Evolutionary conservation across 139 green algal genomes (phyloP).

Genomic region (Chlorella sp.): DNA sequence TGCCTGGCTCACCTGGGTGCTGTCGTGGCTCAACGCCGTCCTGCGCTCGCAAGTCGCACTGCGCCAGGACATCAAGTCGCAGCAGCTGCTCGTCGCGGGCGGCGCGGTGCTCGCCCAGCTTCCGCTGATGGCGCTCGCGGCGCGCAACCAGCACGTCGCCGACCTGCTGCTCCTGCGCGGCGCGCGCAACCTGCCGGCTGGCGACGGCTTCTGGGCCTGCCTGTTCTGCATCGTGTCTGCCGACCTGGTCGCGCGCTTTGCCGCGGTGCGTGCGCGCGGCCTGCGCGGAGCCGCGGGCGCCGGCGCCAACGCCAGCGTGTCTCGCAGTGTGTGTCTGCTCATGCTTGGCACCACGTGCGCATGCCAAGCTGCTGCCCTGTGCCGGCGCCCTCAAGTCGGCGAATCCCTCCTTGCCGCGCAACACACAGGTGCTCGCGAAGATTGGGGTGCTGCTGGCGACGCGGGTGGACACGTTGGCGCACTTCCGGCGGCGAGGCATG

Average conservation of each 20-base stretch:
- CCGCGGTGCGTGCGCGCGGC: not conserved
- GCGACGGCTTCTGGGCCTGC: not conserved
- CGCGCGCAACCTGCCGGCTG: not conserved
- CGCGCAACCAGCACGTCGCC: constrained; percentile 13
- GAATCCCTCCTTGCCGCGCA: too few relatives aligned
- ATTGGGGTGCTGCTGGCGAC: constrained; percentile 23
- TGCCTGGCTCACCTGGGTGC: constrained; percentile 28
- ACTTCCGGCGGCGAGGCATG: constrained; percentile 25
- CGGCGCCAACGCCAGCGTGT: constrained; percentile 37
- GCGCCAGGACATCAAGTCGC: constrained; percentile 13
- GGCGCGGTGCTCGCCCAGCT: constrained; percentile 3
- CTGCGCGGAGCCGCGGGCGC: not conserved
- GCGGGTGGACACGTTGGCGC: not conserved
- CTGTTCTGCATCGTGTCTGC: not conserved
- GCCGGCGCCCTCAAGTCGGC: not conserved
- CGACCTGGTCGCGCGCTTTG: not conserved
- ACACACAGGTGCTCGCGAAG: too few relatives aligned
- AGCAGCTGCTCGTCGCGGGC: constrained; percentile 21
- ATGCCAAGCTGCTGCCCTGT: not conserved
- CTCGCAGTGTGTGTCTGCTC: not conserved
- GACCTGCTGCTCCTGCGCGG: constrained; percentile 22
- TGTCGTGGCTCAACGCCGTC: constrained; percentile 26
- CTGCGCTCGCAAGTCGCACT: constrained; percentile 39
- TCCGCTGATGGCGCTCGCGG: constrained; percentile 6
- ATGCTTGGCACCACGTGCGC: not conserved